A percentile compares a stretch with the other conserved stretches of the same genome.
Evolutionary conservation across 2,329 filamentous ascomycete species (phyloP).

Genomic region (Talaromyces albobiverticillius): DNA sequence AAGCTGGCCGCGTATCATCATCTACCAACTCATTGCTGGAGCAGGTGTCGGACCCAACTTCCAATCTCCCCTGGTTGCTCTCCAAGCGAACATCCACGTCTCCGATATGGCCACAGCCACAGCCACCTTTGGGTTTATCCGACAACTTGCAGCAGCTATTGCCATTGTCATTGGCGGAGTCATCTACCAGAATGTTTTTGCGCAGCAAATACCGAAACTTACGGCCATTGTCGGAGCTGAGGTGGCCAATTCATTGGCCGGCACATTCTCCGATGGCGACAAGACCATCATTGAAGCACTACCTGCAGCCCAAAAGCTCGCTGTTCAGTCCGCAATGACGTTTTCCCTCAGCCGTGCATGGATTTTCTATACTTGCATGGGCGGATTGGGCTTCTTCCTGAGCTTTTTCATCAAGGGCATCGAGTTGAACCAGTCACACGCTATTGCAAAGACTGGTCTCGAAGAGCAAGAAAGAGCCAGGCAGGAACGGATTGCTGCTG

Average conservation of each 20-base stretch:
- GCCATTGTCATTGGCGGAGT: conserved; percentile 59
- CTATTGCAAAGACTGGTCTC: conserved; percentile 45
- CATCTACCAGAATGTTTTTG: conserved; percentile 41
- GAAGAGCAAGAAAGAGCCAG: conserved; percentile 43
- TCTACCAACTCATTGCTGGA: conserved; percentile 60
- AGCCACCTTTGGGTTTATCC: conserved; percentile 59
- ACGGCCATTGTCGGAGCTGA: conserved; percentile 27
- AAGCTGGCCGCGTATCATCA: conserved; percentile 49
- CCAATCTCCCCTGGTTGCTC: conserved; percentile 60
- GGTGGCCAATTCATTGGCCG: conserved; percentile 23
- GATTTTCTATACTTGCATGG: conserved; percentile 47
- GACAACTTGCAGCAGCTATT: conserved; percentile 57
- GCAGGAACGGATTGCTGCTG: conserved; percentile 30
- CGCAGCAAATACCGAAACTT: conserved; percentile 28
- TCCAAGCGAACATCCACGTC: conserved; percentile 61
- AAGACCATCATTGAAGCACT: conserved; percentile 33
- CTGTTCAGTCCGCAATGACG: conserved; percentile 43
- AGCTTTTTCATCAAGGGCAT: conserved; percentile 39
- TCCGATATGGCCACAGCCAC: conserved; percentile 63
- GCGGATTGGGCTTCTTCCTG: conserved; percentile 35
- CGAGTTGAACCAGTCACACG: conserved; percentile 40
- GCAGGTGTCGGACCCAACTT: conserved; percentile 62
- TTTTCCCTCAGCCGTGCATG: conserved; percentile 48
- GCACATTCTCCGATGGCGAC: conserved; percentile 36
- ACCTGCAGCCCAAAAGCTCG: conserved; percentile 28